These are phyloP conservation scores for Raffaelea deltoideospora DNA, from an alignment of 2,329 filamentous ascomycete genomes.

Conservation along the genomic window DNA sequence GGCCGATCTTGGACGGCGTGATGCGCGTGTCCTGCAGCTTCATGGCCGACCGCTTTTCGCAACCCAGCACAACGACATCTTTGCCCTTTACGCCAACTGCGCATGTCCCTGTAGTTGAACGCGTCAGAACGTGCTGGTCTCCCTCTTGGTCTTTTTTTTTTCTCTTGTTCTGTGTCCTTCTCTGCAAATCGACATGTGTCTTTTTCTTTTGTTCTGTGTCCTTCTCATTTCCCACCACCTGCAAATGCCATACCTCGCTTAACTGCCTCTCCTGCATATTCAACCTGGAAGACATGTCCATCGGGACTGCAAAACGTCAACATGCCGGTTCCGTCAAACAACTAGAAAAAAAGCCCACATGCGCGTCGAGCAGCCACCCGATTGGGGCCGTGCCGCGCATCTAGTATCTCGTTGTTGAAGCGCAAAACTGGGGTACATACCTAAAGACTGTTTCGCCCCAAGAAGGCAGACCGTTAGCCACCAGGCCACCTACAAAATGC, in stretches of 20 bases:
- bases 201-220: background rate
- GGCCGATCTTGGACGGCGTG: constrained; percentile 94
- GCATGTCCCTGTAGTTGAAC: constrained; percentile 81
- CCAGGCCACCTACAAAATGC: no score
- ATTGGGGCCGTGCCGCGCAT: no score
- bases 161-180: background rate
- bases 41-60: constrained; percentile 98
- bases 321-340: no score
- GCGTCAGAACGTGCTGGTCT: no score
- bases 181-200: no score
- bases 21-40: constrained; percentile 99
- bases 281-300: constrained; percentile 98
- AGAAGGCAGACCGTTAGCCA: no score
- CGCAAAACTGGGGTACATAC: no score
- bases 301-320: constrained; percentile 60
- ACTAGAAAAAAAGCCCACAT: no score
- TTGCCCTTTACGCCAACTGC: constrained; percentile 93
- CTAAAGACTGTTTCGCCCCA: no score
- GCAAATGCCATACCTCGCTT: constrained; percentile 59
- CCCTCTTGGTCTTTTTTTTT: background rate
- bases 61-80: constrained; percentile 89
- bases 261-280: constrained; percentile 97
- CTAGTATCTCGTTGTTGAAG: no score
- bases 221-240: no score
- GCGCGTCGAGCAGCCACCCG: no score